phyloP scores from a whole-genome alignment of 108 stramenopile genomes.

The Cafeteria roenbergensis region DNA sequence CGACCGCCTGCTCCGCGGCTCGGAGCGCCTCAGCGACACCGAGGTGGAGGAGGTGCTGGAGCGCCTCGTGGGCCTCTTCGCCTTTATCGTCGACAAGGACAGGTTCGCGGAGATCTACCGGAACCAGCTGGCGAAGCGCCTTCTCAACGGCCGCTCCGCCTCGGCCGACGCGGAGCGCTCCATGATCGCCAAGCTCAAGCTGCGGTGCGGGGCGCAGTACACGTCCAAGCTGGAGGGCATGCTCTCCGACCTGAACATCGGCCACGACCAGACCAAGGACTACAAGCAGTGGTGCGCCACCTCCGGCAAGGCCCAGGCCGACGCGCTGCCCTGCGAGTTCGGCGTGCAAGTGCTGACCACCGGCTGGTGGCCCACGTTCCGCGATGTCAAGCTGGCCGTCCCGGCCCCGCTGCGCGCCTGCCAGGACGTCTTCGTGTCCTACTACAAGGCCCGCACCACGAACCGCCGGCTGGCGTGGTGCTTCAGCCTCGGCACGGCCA shows the following conservation, averaged over 20 bases:
- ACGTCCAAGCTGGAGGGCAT: constrained; percentile 99
- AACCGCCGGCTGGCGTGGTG: constrained; percentile 34
- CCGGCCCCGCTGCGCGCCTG: constrained; percentile 76
- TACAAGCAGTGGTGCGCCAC: not conserved
- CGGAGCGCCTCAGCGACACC: constrained; percentile 81
- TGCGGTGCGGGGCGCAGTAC: constrained; percentile 96
- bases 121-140: constrained; percentile 89
- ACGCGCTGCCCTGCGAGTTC: constrained; percentile 50
- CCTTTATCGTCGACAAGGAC: constrained; percentile 95
- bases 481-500: constrained; percentile 78
- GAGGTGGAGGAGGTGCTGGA: constrained; percentile 84
- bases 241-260: constrained; percentile 74
- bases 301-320: not conserved
- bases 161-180: constrained; percentile 90
- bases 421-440: constrained; percentile 76
- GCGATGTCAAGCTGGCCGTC: constrained; percentile 67
- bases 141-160: constrained; percentile 85
- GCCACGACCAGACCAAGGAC: constrained; percentile 34
- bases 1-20: constrained; percentile 93
- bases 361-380: constrained; percentile 93
- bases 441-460: constrained; percentile 24
- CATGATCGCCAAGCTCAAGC: constrained; percentile 96
- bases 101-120: constrained; percentile 95
- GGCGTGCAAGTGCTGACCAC: constrained; percentile 86
- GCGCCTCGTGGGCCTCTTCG: constrained; percentile 84